phyloP scores from a whole-genome alignment of 352 stramenopile genomes.

The Pythium guiyangense region DNA sequence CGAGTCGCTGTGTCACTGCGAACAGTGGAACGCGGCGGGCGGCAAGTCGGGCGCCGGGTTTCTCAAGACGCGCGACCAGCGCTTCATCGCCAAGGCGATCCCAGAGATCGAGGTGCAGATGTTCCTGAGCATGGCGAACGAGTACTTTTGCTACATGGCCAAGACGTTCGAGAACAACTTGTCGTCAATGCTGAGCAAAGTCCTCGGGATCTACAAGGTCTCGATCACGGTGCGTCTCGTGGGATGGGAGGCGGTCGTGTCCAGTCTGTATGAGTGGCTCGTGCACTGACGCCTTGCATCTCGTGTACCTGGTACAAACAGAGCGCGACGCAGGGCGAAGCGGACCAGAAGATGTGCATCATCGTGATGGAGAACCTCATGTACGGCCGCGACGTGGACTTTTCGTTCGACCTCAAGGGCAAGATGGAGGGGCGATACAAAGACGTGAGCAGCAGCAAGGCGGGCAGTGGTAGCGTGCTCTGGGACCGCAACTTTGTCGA shows the following conservation, averaged over 20 bases:
- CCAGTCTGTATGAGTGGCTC: not conserved
- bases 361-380: constrained; percentile 88
- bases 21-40: constrained; percentile 81
- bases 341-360: constrained; percentile 80
- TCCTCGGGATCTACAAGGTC: constrained; percentile 85
- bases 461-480: constrained; percentile 40
- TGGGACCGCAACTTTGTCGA: constrained; percentile 89
- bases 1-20: constrained; percentile 82
- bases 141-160: constrained; percentile 88
- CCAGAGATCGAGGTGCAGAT: constrained; percentile 85
- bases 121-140: constrained; percentile 88
- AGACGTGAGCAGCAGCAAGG: constrained; percentile 17
- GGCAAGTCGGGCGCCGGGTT: constrained; percentile 87
- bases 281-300: not conserved
- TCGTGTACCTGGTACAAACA: not conserved
- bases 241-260: not conserved
- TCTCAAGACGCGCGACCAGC: constrained; percentile 81
- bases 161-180: constrained; percentile 85
- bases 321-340: constrained; percentile 34
- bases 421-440: constrained; percentile 86
- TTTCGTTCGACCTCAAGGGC: constrained; percentile 85
- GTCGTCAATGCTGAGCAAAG: constrained; percentile 86
- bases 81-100: constrained; percentile 86
- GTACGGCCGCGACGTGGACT: constrained; percentile 83
- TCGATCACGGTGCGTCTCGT: constrained; percentile 44